phyloP scores from a whole-genome alignment of 345 rosid species.

The Psidium friedrichsthalianum region DNA sequence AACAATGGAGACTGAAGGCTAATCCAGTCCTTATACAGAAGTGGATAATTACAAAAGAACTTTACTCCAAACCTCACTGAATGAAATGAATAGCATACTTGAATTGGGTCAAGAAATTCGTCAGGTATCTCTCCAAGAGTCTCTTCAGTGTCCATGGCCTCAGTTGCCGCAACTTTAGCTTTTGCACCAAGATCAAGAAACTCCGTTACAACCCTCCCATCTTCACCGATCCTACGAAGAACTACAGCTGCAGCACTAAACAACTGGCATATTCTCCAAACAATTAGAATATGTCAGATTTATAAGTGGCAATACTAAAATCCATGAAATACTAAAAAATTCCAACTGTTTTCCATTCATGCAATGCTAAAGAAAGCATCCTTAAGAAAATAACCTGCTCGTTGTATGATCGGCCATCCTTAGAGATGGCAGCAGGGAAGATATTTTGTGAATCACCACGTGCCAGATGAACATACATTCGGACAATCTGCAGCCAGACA shows the following conservation, averaged over 20 bases:
- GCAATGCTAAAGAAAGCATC: not conserved
- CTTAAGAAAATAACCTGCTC: conserved; percentile 50
- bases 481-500: conserved; percentile 57
- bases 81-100: conserved; percentile 27
- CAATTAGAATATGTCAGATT: conserved; percentile 5
- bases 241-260: conserved; percentile 83
- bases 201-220: conserved; percentile 53
- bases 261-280: conserved; percentile 34
- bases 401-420: conserved; percentile 92
- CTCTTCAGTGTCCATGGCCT: conserved; percentile 95
- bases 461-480: conserved; percentile 78
- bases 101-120: conserved; percentile 98
- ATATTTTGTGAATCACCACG: conserved; percentile 72
- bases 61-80: not conserved
- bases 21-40: not conserved
- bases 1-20: not conserved
- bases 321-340: not conserved
- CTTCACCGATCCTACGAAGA: conserved; percentile 75
- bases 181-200: conserved; percentile 71
- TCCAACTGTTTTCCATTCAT: not conserved
- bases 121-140: conserved; percentile 93
- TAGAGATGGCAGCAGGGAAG: conserved; percentile 87
- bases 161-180: conserved; percentile 86
- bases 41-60: not conserved
- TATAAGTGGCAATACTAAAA: not conserved